Percentiles rank a stretch among this genome's conserved stretches.
These are phyloP conservation scores for Fagopyrum esculentum DNA, from an alignment of 148 eudicot species.

Conservation along the genomic window DNA sequence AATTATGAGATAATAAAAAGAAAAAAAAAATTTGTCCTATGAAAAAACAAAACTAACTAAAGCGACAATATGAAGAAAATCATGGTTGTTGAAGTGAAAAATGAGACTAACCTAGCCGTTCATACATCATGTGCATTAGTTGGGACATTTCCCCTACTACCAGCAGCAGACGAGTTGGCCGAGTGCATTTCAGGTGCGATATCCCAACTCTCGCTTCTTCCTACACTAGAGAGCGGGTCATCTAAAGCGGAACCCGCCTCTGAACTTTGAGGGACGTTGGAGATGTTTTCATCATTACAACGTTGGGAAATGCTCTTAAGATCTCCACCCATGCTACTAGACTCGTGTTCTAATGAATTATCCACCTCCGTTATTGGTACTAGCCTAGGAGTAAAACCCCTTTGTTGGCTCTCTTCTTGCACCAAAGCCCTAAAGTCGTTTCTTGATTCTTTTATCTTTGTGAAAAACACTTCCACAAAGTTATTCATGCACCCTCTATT, in stretches of 20 bases:
- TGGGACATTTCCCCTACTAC: not conserved
- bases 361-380: not conserved
- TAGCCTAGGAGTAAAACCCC: not conserved
- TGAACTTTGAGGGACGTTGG: not conserved
- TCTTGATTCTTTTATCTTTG: constrained; percentile 28
- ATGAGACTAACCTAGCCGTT: not conserved
- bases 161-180: constrained; percentile 1
- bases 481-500: constrained; percentile 32
- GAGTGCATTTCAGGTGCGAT: not conserved
- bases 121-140: constrained; percentile 5
- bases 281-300: not conserved
- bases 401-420: constrained; percentile 6
- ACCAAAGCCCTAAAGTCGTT: constrained; percentile 20
- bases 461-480: constrained; percentile 25
- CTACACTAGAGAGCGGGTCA: not conserved
- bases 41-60: no score
- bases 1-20: not conserved
- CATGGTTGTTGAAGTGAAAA: not conserved
- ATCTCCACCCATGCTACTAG: not conserved
- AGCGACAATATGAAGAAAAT: not conserved
- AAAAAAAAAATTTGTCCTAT: no score
- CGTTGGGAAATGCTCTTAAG: constrained; percentile 7
- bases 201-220: constrained; percentile 4
- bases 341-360: not conserved
- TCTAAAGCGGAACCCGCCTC: constrained; percentile 2